A percentile compares a stretch with the other conserved stretches of the same genome.
Conservation (phyloP, 2,329 filamentous ascomycete genomes). For the Curvularia eragrostidis region DNA sequence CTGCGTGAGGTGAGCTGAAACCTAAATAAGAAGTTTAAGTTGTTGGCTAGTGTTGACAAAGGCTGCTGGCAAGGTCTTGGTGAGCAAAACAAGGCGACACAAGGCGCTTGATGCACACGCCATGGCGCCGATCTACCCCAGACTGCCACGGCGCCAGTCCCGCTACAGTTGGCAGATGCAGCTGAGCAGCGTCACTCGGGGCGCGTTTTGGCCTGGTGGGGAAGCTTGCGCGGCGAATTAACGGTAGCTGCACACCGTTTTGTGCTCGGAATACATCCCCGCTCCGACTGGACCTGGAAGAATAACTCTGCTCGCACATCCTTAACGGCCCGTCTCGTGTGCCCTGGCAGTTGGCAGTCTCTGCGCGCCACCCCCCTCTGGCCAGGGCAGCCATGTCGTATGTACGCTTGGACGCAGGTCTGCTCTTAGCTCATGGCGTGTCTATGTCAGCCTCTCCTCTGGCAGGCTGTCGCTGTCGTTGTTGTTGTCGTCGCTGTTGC, state of each 20-base stretch:
- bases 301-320: neutral
- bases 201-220: neutral
- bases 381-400: neutral
- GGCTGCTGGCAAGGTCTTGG: neutral
- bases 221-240: slow-evolving; percentile 2
- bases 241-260: neutral
- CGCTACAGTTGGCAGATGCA: slow-evolving; percentile 19
- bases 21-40: neutral
- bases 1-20: neutral
- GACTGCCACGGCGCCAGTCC: slow-evolving; percentile 14
- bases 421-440: neutral
- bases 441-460: neutral
- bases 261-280: neutral
- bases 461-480: neutral
- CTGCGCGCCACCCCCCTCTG: neutral
- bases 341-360: neutral
- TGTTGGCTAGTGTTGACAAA: neutral
- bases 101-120: too few species aligned
- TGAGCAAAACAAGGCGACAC: neutral
- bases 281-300: neutral
- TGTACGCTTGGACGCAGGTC: neutral
- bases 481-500: neutral
- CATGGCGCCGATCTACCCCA: slow-evolving; percentile 24
- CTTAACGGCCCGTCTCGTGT: neutral
- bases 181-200: slow-evolving; percentile 17